Percentiles rank a stretch among this genome's conserved stretches.
Evolutionary conservation across 2,329 filamentous ascomycete species (phyloP).

Genomic region (Tolypocladium capitatum): DNA sequence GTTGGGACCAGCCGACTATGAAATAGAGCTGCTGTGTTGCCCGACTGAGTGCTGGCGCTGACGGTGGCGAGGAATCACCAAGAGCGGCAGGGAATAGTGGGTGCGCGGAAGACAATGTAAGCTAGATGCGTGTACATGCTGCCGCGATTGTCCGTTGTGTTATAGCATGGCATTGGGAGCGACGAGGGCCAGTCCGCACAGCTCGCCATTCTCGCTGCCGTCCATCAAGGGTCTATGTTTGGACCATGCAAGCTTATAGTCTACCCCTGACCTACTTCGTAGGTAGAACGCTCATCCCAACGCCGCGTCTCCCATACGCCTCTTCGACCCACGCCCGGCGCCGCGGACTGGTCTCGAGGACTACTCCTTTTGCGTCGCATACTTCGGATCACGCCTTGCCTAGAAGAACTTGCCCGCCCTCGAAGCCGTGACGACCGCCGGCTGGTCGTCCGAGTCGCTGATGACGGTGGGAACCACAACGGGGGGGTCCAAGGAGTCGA

Average conservation of each 20-base stretch:
- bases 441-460: too few relatives aligned
- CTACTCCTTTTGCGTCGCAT: too few relatives aligned
- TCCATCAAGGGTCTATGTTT: background rate
- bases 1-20: constrained; percentile 13
- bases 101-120: background rate
- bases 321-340: background rate
- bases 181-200: background rate
- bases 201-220: background rate
- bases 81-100: background rate
- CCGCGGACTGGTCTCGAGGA: too few relatives aligned
- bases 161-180: constrained; percentile 1
- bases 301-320: background rate
- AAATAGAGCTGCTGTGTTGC: background rate
- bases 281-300: background rate
- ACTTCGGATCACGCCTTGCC: too few relatives aligned
- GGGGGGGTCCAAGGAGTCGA: too few relatives aligned
- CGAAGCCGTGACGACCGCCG: too few relatives aligned
- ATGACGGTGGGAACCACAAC: too few relatives aligned
- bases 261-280: too few relatives aligned
- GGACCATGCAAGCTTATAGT: background rate
- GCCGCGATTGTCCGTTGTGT: background rate
- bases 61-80: background rate
- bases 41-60: background rate
- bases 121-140: background rate
- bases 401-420: too few relatives aligned